Evolutionary conservation across 768 basidiomycete species (phyloP), one percentile per base, ranked within the genome.

Genomic region (Pluteus cervinus): DNA sequence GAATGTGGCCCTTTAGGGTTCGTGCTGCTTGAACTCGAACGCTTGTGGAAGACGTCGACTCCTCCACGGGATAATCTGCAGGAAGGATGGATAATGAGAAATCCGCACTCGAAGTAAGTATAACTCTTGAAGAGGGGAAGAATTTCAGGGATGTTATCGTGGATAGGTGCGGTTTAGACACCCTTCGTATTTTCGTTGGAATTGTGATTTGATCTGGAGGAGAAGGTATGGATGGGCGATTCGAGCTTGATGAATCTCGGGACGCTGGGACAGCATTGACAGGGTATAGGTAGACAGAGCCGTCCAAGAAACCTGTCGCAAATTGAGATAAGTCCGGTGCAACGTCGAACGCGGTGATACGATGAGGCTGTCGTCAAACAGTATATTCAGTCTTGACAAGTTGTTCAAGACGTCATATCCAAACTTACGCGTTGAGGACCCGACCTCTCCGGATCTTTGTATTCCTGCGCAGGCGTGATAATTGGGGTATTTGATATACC

Each of bases 111-210:
- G 78, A 66, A 4, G 83, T 75, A 7, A 92, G 68, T 2, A 88
- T 62, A 11, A 88, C 86, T 26, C 78, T 66, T 8, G 74, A 79
- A 0, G 80, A 84, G 2, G 82, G 82, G 57, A 85, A 82, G 65
- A 81, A 82, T 29, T 63, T 66, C 18, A 81, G 56, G 15, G 69
- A 66, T 2, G 72, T 71, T n/a, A 76, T 63, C 1, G 69, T 68
- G 56, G 73, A 77, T 14, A 73, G 56, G 46, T 81, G 76, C 1
- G 68, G 57, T 39, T 58, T 59, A 17, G 65, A 61, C 15, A 54
- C 60, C 15, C 53, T 49, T 30, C 56, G 60, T 26, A 46, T 37
- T 16, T 59, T 57, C 7, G 52, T 57, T 26, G 52, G 42, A 21
- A 58, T 36, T 21, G 53, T 54, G 20, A 61, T 42, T n/a, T 50